Base-by-base conservation (phyloP, 2,329 filamentous ascomycete species). In the Fusarium bulbicola region DNA sequence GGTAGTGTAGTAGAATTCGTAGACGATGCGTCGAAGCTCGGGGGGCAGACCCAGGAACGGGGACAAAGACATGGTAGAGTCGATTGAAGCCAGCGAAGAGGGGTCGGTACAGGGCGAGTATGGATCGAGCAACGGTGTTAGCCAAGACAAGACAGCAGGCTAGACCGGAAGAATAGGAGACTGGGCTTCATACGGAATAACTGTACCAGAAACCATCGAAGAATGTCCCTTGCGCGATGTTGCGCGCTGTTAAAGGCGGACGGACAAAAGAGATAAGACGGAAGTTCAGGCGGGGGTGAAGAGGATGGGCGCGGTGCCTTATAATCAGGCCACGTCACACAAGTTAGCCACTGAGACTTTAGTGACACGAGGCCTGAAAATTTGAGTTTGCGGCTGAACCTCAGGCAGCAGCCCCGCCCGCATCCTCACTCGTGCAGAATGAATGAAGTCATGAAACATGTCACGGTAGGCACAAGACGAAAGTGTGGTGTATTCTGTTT, bases 71-170 rank as follows among this genome's bases (percentile, higher is more conserved):
- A 45, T 62, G 20, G 9, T 4, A 9, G 34, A 13, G 21, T 34
- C 30, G 15, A 34, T 3, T n/a, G 7, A 50, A 34, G 47, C 14
- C 46, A 3, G 3, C 15, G 5, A 21, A 28, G n/a, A 14, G 24
- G 6, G 7, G 7, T 7, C 7, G n/a, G 6, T 26, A 3, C 2
- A 6, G 0, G 43, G 18, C 2, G 8, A 13, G 16, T 45, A 26
- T 26, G 7, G 16, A 11, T 2, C 42, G 1, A 46, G 18, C 8
- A 28, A 45, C 2, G 0, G 4, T 7, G 24, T 45, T 45, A 45
- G 42, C 21, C 3, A 10, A 43, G 40, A 24, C 14, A 24, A 24
- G 2, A 24, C 2, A 43, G 12, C n/a, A 24, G 40, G 39, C 21
- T 42, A n/a, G 21, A 15, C 8, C 9, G 39, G 14, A 15, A 42